Evolutionary conservation across 2,329 filamentous ascomycete species (phyloP).

Genomic region (Pseudogymnoascus sp.): DNA sequence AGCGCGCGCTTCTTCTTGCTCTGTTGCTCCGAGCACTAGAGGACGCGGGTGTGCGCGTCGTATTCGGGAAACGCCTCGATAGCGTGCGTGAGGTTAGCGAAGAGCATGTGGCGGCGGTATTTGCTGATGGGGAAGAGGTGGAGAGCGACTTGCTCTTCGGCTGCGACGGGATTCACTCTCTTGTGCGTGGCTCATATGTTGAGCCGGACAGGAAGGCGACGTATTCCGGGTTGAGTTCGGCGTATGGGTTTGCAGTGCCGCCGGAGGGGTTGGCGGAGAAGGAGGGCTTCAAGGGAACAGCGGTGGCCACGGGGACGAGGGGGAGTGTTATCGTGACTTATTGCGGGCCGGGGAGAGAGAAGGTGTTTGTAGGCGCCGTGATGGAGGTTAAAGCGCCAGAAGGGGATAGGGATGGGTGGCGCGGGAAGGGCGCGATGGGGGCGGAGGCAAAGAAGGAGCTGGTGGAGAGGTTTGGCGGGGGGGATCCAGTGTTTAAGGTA

Average conservation of each 20-base stretch:
- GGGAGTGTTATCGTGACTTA: constrained; percentile 13
- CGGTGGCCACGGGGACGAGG: constrained; percentile 12
- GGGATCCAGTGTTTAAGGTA: constrained; percentile 8
- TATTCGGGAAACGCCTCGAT: constrained; percentile 11
- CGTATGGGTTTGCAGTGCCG: constrained; percentile 9
- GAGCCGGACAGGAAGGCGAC: constrained; percentile 10
- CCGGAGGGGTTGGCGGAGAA: not conserved
- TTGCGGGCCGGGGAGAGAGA: constrained; percentile 8
- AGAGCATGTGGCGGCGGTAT: constrained; percentile 18
- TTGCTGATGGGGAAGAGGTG: constrained; percentile 21
- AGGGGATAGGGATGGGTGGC: constrained; percentile 15
- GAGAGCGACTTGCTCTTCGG: constrained; percentile 26
- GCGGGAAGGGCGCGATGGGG: constrained; percentile 7
- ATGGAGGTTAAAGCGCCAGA: constrained; percentile 12
- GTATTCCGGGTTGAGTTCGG: constrained; percentile 10
- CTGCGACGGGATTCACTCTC: constrained; percentile 29
- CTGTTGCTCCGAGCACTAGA: constrained; percentile 18
- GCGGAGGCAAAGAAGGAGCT: constrained; percentile 11
- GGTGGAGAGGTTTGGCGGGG: constrained; percentile 10
- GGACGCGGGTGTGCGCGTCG: constrained; percentile 13
- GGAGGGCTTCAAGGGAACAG: constrained; percentile 11
- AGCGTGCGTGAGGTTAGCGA: constrained; percentile 1
- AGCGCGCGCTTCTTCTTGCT: constrained; percentile 23
- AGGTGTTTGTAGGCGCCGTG: constrained; percentile 13
- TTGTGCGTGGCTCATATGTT: constrained; percentile 20